Conservation (phyloP, 257 asterid genomes). For the Solanum piurae region DNA sequence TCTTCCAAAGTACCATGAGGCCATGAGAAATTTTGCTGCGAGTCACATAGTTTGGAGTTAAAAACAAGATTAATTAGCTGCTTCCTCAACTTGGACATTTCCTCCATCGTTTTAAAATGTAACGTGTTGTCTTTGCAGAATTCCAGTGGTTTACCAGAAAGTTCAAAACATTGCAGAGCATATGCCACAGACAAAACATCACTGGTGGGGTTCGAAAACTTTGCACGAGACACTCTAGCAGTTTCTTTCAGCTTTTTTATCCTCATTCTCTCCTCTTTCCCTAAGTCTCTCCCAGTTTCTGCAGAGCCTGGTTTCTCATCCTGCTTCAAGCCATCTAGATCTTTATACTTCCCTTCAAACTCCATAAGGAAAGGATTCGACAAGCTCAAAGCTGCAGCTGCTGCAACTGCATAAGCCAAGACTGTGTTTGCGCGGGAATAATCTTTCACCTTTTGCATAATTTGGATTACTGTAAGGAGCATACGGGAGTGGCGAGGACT, state of each 20-base stretch:
- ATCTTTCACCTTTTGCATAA: constrained; percentile 35
- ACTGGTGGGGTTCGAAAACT: constrained; percentile 60
- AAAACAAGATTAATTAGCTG: constrained; percentile 75
- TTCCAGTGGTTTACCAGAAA: constrained; percentile 29
- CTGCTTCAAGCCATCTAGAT: constrained; percentile 15
- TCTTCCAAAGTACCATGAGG: constrained; percentile 47
- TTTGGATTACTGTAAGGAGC: constrained; percentile 88
- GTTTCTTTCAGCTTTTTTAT: constrained; percentile 62
- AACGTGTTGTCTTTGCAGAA: constrained; percentile 50
- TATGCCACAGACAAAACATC: constrained; percentile 65
- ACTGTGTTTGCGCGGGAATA: constrained; percentile 48
- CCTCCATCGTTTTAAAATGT: constrained; percentile 87
- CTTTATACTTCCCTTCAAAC: constrained; percentile 28
- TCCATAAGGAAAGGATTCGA: constrained; percentile 54
- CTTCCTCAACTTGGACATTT: constrained; percentile 88
- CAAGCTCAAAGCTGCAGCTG: constrained; percentile 84
- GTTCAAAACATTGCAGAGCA: constrained; percentile 75
- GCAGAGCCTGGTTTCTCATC: constrained; percentile 16
- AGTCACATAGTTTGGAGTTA: constrained; percentile 28
- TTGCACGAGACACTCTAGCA: constrained; percentile 46
- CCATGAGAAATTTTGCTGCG: constrained; percentile 55
- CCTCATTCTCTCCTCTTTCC: constrained; percentile 41
- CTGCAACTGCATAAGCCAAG: constrained; percentile 75
- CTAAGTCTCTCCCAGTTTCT: constrained; percentile 13
- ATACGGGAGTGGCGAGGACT: constrained; percentile 96